Base-by-base conservation (phyloP, 2,329 filamentous ascomycete genomes). In the Hypoxylon sp. region DNA sequence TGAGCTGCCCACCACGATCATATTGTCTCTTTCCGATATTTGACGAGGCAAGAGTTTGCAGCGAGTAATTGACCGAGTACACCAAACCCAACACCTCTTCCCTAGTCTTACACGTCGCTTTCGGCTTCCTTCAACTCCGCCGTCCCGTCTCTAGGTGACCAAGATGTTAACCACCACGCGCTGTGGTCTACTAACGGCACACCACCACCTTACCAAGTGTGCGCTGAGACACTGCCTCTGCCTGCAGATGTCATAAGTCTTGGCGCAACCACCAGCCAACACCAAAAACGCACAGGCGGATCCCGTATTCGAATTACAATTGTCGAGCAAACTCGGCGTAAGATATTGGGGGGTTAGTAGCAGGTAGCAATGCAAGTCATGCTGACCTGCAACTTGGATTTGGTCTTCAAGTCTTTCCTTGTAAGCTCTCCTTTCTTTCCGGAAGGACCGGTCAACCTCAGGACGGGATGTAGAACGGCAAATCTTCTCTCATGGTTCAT, bases 351-450 rank as follows among this genome's bases (percentile, higher is more conserved):
- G n/a, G n/a, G n/a, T n/a, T n/a, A n/a, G n/a, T n/a, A n/a, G n/a
- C n/a, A 30, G 47, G 40, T 27, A 31, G 16, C 21, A 30, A 58
- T 44, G 51, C 55, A 52, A 48, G 47, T 52, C 38, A 50, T 35
- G 51, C 51, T 52, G 51, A 55, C 47, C 43, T 44, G 40, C 36
- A 36, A 52, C 51, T 55, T 53, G 43, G 51, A 49, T 44, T 38
- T 55, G 45, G 45, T 42, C 37, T 16, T 49, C 17, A 16, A 34
- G 23, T 25, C 26, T 9, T 5, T 36, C 44, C 47, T 58, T 51
- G 34, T 49, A 58, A n/a, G 46, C 51, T 54, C 38, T 26, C 29
- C 19, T 26, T 36, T 31, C 23, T 7, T 16, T 40, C 47, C 51
- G 51, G 29, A 23, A 29, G 30, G 21, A 37, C 40, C 51, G 47